Conservation (phyloP, 352 stramenopile genomes). For the Phytopythium delawarense region DNA sequence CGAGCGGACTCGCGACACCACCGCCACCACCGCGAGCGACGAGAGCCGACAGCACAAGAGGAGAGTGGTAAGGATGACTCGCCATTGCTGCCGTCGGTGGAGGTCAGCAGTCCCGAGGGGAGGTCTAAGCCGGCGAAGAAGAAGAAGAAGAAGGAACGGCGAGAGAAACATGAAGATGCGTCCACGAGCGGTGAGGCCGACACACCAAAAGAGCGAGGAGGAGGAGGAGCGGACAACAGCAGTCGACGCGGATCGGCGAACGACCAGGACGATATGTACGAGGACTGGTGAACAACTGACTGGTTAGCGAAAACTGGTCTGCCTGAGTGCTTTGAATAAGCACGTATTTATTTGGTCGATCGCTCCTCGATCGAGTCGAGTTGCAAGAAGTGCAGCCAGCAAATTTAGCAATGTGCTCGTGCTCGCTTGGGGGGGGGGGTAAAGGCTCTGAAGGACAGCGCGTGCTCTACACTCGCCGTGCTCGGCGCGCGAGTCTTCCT, state of each 20-base stretch:
- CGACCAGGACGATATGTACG: slow-evolving; percentile 7
- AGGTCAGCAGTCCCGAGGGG: slow-evolving; percentile 12
- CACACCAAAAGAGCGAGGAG: slow-evolving; percentile 1
- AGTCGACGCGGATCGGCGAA: slow-evolving; percentile 1
- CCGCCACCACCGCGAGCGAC: slow-evolving; percentile 16
- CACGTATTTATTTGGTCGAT: slow-evolving; percentile 1
- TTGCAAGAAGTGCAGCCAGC: too few species aligned
- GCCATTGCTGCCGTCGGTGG: slow-evolving; percentile 15
- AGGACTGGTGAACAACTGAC: slow-evolving; percentile 6
- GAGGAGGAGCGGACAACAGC: slow-evolving; percentile 3
- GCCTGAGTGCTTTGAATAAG: not conserved
- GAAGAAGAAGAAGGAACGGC: slow-evolving; percentile 59
- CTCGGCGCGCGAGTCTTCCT: slow-evolving; percentile 27
- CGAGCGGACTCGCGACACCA: slow-evolving; percentile 22
- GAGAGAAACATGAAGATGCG: slow-evolving; percentile 21
- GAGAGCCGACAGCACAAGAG: slow-evolving; percentile 19
- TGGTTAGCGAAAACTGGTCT: not conserved
- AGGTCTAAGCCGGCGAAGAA: slow-evolving; percentile 51
- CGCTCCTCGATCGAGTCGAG: not conserved
- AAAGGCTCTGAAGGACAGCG: too few species aligned
- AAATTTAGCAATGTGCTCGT: not conserved
- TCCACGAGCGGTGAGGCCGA: not conserved
- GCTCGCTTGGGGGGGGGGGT: not conserved
- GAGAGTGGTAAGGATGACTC: not conserved
- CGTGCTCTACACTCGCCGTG: slow-evolving; percentile 19